Evolutionary conservation across 306 rosid species (phyloP).

Genomic region (Vachellia collinsii): DNA sequence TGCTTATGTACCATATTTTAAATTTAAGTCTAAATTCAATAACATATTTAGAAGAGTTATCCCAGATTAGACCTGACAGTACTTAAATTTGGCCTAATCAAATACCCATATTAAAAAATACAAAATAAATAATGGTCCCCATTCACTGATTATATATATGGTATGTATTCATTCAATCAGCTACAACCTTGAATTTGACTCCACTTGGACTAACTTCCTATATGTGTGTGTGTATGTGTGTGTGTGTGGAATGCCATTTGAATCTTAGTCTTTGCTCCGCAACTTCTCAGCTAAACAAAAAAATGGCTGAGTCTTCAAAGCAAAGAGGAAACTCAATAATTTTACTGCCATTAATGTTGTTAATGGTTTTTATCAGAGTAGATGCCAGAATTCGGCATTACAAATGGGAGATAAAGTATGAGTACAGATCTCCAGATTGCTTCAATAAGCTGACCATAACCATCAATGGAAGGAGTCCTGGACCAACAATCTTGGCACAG

Average conservation of each 20-base stretch:
- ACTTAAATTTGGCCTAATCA: no score
- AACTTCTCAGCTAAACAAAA: background rate
- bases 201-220: slow-evolving; percentile 12
- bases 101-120: no score
- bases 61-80: no score
- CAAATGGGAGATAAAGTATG: slow-evolving; percentile 55
- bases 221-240: no score
- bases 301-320: background rate
- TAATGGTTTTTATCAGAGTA: slow-evolving; percentile 10
- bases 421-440: slow-evolving; percentile 60
- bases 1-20: no score
- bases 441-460: slow-evolving; percentile 50
- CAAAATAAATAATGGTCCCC: background rate
- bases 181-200: background rate
- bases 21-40: no score
- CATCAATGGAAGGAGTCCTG: slow-evolving; percentile 56
- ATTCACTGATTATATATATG: background rate
- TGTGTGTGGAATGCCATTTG: background rate
- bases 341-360: background rate
- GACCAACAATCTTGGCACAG: slow-evolving; percentile 58
- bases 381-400: slow-evolving; percentile 45
- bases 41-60: no score
- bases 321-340: background rate
- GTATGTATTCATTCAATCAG: background rate
- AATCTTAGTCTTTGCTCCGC: background rate